phyloP scores from a whole-genome alignment of 139 green algal species.

The Ettlia oleoabundans region DNA sequence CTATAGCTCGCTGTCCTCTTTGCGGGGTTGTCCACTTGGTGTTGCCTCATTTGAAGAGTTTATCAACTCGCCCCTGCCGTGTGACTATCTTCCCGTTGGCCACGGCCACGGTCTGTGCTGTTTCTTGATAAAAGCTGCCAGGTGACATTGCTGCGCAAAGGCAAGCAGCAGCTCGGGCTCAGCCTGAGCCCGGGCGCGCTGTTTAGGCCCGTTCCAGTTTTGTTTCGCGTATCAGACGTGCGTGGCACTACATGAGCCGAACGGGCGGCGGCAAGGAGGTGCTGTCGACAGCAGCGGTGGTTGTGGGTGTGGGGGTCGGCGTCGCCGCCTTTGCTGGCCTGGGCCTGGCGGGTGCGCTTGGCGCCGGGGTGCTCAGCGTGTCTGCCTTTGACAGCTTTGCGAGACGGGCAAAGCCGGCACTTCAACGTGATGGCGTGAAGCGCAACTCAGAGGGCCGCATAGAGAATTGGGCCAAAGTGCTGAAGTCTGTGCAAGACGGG shows the following conservation, averaged over 20 bases:
- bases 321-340: conserved; percentile 36
- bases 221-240: too few relatives aligned
- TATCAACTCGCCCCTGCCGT: too few relatives aligned
- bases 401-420: not conserved
- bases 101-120: too few relatives aligned
- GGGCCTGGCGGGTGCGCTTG: conserved; percentile 1
- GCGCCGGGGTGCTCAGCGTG: conserved; percentile 1
- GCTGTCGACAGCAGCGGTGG: conserved; percentile 20
- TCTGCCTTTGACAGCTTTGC: not conserved
- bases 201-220: too few relatives aligned
- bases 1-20: too few relatives aligned
- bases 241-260: conserved; percentile 29
- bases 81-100: too few relatives aligned
- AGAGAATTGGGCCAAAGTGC: conserved; percentile 22
- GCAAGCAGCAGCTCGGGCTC: too few relatives aligned
- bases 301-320: conserved; percentile 29
- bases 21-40: too few relatives aligned
- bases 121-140: too few relatives aligned
- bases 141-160: too few relatives aligned
- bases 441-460: conserved; percentile 42
- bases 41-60: too few relatives aligned
- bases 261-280: conserved; percentile 32
- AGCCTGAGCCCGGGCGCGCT: too few relatives aligned
- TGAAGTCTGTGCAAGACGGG: conserved; percentile 40
- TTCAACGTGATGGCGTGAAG: conserved; percentile 26